Evolutionary conservation across 2,329 filamentous ascomycete species (phyloP).

Genomic region (Alternaria postmessia): DNA sequence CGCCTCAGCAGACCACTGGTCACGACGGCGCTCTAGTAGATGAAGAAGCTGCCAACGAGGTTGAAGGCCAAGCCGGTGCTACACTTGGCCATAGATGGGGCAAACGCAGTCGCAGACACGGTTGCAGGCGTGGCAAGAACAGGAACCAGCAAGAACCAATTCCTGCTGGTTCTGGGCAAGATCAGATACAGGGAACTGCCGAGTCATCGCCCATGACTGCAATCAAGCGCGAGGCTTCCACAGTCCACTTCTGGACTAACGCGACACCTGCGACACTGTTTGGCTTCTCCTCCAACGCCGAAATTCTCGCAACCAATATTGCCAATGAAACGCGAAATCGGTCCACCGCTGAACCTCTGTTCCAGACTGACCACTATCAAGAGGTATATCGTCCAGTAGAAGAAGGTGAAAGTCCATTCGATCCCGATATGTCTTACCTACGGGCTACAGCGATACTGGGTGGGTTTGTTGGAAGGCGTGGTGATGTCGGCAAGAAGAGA

Average conservation of each 20-base stretch:
- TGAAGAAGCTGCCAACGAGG: background rate
- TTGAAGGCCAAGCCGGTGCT: background rate
- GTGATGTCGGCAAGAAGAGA: background rate
- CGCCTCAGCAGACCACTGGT: background rate
- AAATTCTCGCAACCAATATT: background rate
- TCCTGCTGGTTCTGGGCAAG: background rate
- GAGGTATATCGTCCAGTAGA: background rate
- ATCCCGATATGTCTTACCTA: background rate
- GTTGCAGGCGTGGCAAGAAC: background rate
- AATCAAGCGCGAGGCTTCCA: background rate
- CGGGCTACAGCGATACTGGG: background rate
- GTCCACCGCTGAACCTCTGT: background rate
- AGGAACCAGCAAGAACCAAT: background rate
- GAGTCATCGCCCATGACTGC: background rate
- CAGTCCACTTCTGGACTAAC: background rate
- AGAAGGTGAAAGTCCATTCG: background rate
- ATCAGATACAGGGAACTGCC: background rate
- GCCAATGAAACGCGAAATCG: background rate
- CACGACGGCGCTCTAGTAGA: background rate
- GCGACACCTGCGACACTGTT: background rate
- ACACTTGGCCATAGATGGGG: background rate
- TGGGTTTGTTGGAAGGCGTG: background rate
- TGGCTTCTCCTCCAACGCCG: background rate
- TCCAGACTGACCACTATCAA: background rate
- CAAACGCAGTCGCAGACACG: background rate